Evolutionary conservation across 352 stramenopile genomes (phyloP), one percentile per base, ranked within the genome.

Genomic region (Pythium phragmitis): DNA sequence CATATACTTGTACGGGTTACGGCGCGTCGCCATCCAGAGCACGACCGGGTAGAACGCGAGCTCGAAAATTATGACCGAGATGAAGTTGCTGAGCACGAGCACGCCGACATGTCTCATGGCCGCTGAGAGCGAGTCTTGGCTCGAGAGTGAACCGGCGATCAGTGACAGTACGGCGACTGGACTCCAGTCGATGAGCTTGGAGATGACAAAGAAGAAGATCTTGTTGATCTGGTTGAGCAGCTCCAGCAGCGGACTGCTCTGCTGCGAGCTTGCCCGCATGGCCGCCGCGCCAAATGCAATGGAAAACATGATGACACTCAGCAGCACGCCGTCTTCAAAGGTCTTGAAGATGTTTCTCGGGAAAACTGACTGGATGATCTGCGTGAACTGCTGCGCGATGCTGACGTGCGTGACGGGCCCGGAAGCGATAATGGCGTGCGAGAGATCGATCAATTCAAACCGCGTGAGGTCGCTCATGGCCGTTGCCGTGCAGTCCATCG

Each of bases 211-310:
- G 55, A 87, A 86, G 49, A 92, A 89, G 16, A 90, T 82, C 36
- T 81, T 76, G 71, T 86, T 89, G 68, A 89, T 76, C 52, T 91
- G 82, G 49, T 85, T 77, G 21, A 91, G 68, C 7, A 85, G 63
- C 33, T 82, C 74, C 13, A 88, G 67, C 37, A 90, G 53, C 33
- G 79, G 77, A 36, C 76, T 90, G 53, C 65, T 77, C 48, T 90
- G 77, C n/a, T 76, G 73, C 7, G 73, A 72, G 30, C 69, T 82
- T 5, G 75, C 71, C 16, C 74, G 73, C 57, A 87, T 74, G 16
- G 78, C 73, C 5, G 80, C 82, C 1, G 77, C 80, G 37, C 82
- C 82, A 33, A 91, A 88, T 1, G 69, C 70, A 33, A 91, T 79
- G 12, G 80, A 63, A 39, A 91, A 91, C 30, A 74, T 83, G 65